A percentile compares a stretch with the other conserved stretches of the same genome.
phyloP scores from a whole-genome alignment of 768 basidiomycete species.

The Auricularia heimuer region DNA sequence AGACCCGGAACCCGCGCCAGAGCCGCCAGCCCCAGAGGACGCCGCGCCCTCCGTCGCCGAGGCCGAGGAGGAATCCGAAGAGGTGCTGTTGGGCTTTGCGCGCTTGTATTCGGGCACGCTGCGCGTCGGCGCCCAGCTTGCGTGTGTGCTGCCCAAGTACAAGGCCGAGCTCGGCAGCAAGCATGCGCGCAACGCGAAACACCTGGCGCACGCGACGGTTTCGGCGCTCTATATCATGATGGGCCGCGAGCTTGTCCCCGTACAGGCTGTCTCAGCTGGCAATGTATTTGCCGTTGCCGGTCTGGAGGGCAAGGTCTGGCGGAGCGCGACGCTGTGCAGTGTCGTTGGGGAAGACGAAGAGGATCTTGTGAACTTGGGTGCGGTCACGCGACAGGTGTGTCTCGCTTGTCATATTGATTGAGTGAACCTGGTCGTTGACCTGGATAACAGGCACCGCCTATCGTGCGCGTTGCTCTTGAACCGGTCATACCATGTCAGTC shows the following conservation, averaged over 20 bases:
- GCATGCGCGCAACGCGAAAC: slow-evolving; percentile 58
- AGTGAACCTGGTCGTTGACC: no score
- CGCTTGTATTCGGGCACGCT: slow-evolving; percentile 88
- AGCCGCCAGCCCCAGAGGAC: slow-evolving; percentile 12
- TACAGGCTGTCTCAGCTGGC: slow-evolving; percentile 76
- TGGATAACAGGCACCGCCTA: slow-evolving; percentile 59
- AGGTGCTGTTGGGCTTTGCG: slow-evolving; percentile 85
- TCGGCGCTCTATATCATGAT: slow-evolving; percentile 91
- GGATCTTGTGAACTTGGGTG: slow-evolving; percentile 73
- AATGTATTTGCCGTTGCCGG: slow-evolving; percentile 92
- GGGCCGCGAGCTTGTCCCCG: slow-evolving; percentile 86
- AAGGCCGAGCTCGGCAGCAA: slow-evolving; percentile 46
- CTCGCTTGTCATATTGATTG: no score
- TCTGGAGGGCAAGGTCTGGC: slow-evolving; percentile 79
- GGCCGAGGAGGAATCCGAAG: slow-evolving; percentile 27
- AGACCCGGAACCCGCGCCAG: slow-evolving; percentile 7
- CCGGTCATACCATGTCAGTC: slow-evolving; percentile 47
- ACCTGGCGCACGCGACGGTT: slow-evolving; percentile 51
- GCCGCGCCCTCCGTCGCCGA: slow-evolving; percentile 14
- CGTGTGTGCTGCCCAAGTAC: slow-evolving; percentile 84
- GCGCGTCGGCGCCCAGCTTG: slow-evolving; percentile 48
- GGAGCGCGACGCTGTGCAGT: slow-evolving; percentile 81
- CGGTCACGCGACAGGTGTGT: slow-evolving; percentile 53
- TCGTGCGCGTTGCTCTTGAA: slow-evolving; percentile 91
- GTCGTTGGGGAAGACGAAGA: slow-evolving; percentile 30